A percentile compares a stretch with the other conserved stretches of the same genome.
Conservation (phyloP, 139 green algal species). For the Chlorella sp. region DNA sequence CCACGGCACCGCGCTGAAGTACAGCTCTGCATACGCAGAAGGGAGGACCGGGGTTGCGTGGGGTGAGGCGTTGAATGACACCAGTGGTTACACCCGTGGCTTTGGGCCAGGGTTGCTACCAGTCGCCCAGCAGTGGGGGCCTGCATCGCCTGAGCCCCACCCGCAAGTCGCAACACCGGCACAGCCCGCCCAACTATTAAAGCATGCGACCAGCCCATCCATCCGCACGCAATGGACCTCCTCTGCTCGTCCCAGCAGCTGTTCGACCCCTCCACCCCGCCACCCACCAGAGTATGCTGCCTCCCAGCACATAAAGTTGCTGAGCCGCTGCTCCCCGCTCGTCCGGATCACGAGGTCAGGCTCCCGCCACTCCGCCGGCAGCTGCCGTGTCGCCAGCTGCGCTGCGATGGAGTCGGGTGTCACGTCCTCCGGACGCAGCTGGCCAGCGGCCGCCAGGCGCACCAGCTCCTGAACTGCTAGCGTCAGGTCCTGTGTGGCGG, state of each 20-base stretch:
- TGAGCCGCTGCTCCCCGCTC: constrained; percentile 69
- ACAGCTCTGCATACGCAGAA: constrained; percentile 49
- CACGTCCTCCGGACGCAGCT: constrained; percentile 42
- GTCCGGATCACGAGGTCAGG: constrained; percentile 78
- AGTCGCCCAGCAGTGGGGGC: no score
- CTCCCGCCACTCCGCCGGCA: constrained; percentile 28
- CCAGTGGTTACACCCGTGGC: no score
- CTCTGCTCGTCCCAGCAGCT: no score
- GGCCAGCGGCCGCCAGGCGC: constrained; percentile 27
- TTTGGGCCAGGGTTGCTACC: no score
- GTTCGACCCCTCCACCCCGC: no score
- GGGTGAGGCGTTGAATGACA: background rate
- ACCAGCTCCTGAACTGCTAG: constrained; percentile 50
- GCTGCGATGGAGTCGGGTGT: constrained; percentile 8
- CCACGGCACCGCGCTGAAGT: constrained; percentile 66
- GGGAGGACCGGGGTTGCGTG: background rate
- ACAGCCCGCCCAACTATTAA: no score
- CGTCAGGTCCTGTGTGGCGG: constrained; percentile 60
- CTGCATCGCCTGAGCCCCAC: no score
- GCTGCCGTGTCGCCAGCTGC: constrained; percentile 26
- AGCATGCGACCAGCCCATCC: no score
- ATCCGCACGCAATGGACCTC: no score
- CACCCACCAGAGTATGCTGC: constrained; percentile 61
- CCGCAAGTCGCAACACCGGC: no score
- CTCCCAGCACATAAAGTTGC: constrained; percentile 80